Evolutionary conservation across 2,329 filamentous ascomycete species (phyloP).

Genomic region (Zymoseptoria tritici): DNA sequence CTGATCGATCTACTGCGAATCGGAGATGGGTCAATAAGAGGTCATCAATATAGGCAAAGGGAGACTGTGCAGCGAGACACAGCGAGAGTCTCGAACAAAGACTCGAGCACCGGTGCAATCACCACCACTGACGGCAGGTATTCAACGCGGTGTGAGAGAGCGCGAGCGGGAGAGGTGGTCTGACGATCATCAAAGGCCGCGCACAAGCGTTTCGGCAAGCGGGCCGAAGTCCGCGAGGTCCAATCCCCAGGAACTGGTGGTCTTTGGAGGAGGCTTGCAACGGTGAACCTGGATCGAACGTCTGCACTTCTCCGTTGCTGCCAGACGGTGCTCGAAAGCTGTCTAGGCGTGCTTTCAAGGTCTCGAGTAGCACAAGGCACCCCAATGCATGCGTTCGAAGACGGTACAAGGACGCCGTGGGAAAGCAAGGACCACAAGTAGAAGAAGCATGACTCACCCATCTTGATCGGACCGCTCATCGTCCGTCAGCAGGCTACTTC

Average conservation of each 20-base stretch:
- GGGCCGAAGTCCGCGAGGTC: not conserved
- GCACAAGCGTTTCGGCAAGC: not conserved
- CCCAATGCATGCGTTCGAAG: not conserved
- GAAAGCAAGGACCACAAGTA: not conserved
- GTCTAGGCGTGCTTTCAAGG: not conserved
- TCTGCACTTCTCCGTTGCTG: not conserved
- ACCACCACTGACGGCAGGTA: not conserved
- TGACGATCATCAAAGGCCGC: not conserved
- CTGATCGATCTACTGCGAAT: constrained; percentile 17
- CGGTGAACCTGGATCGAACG: not conserved
- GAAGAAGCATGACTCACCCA: constrained; percentile 23
- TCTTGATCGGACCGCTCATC: constrained; percentile 42
- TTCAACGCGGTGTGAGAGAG: no score
- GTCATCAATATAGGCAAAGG: not conserved
- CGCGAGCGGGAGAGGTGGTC: not conserved
- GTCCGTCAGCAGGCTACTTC: constrained; percentile 44
- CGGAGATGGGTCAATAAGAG: constrained; percentile 8
- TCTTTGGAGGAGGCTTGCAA: not conserved
- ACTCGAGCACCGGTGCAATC: not conserved
- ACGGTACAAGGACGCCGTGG: not conserved
- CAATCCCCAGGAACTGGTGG: not conserved
- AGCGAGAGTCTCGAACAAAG: constrained; percentile 1
- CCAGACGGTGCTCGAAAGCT: not conserved
- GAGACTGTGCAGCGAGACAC: not conserved
- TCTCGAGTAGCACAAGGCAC: not conserved